A percentile compares a stretch with the other conserved stretches of the same genome.
These are phyloP conservation scores for Hortiboletus rubellus DNA, from an alignment of 1,284 basidiomycete species.

Conservation along the genomic window DNA sequence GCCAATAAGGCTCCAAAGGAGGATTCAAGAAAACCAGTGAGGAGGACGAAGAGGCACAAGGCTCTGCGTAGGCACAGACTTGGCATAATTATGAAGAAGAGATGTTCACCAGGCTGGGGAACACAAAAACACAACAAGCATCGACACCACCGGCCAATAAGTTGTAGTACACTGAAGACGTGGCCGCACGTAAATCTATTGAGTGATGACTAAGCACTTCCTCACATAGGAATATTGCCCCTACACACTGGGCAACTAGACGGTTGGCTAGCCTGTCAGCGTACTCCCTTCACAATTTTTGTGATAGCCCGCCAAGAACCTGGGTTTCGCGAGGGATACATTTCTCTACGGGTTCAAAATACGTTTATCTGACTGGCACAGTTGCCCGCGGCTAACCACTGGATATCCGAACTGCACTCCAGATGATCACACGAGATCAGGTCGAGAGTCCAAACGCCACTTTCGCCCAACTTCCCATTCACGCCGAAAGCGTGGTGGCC, in stretches of 20 bases:
- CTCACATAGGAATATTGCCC: not conserved
- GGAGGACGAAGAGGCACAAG: constrained; percentile 26
- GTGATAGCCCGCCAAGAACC: no score
- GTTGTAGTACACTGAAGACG: constrained; percentile 4
- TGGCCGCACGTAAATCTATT: constrained; percentile 24
- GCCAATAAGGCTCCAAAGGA: constrained; percentile 67
- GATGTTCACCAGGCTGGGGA: constrained; percentile 17
- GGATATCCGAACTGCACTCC: no score
- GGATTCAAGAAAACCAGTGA: constrained; percentile 25
- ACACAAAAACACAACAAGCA: constrained; percentile 16
- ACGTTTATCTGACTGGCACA: no score
- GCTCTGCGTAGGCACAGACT: constrained; percentile 31
- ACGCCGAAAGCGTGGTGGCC: no score
- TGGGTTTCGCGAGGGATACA: no score
- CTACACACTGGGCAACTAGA: not conserved
- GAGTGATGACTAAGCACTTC: constrained; percentile 17
- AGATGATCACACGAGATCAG: no score
- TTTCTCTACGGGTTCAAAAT: no score
- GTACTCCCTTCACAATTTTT: no score
- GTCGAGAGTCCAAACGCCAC: no score
- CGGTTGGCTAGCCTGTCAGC: no score
- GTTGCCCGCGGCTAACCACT: no score
- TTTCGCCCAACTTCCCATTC: no score
- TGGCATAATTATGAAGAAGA: constrained; percentile 17
- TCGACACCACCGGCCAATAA: not conserved